Base-by-base conservation (phyloP, 768 basidiomycete genomes). In the Leccinum incarnatum region DNA sequence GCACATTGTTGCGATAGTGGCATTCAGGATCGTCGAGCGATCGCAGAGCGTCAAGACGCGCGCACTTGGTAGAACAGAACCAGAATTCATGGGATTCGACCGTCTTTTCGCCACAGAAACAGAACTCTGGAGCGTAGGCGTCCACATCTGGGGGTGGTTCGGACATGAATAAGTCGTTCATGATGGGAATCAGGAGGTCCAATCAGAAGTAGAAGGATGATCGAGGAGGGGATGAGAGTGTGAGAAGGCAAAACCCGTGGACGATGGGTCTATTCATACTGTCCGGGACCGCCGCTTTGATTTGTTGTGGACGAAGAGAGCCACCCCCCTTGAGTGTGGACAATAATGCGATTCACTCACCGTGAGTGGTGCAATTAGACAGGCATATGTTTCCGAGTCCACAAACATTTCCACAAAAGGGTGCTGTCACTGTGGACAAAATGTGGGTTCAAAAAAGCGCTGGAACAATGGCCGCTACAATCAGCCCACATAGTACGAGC, bases 21-120 rank as follows among this genome's bases (percentile, higher is more conserved):
- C 61, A 65, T 19, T 67, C 42, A 5, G 59, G 53, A 14, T 54
- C 55, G 2, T 51, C 63, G 23, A 74, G 67, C 3, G 71, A 65
- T 25, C 65, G 63, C 17, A 73, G 61, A 25, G 73, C 53, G 25
- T 74, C 72, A 15, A 17, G 37, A 21, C 65, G 71, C 9, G 72
- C 73, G 11, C 73, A 74, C 0, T 55, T 2, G 2, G 57, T 58
- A 19, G 72, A 72, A 40, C 72, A 72, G 49, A 61, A 74, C 59
- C 60, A 72, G 47, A 66, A 69, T 0, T 74, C 71, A 37, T 72
- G 72, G 11, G 54, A 62, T 52, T 64, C 55, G 0, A 61, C 45
- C 0, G 72, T 72, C 37, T 45, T 50, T 12, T 40, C 57, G 15
- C 72, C 73, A 15, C 72, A 74, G 48, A 66, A 66, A 47, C 72